phyloP scores from a whole-genome alignment of 2,329 filamentous ascomycete genomes.

The Geosmithia putterillii region DNA sequence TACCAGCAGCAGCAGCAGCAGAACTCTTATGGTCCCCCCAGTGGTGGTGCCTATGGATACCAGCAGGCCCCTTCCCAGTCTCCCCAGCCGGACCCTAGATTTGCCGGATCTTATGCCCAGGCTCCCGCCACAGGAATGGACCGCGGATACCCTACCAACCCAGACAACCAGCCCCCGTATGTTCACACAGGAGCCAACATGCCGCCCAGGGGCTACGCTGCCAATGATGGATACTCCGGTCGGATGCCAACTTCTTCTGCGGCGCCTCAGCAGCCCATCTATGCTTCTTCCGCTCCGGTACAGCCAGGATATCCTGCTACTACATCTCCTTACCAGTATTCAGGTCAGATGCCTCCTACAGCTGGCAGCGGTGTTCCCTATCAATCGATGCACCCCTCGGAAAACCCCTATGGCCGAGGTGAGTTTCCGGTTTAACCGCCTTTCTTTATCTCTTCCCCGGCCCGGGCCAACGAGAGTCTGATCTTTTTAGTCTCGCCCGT shows the following conservation, averaged over 20 bases:
- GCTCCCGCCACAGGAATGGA: conserved; percentile 4
- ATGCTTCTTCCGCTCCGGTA: conserved; percentile 16
- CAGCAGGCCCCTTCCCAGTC: conserved; percentile 16
- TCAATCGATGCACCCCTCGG: conserved; percentile 31
- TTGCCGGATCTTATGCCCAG: conserved; percentile 12
- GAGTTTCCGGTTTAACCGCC: conserved; percentile 30
- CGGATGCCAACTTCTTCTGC: conserved; percentile 15
- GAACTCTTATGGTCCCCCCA: conserved; percentile 14
- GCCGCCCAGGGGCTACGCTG: conserved; percentile 12
- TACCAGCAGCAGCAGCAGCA: conserved; percentile 6
- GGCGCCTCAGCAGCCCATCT: conserved; percentile 17
- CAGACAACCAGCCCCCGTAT: conserved; percentile 16
- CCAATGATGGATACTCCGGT: conserved; percentile 12
- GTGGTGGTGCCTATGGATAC: conserved; percentile 14
- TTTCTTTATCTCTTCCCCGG: conserved; percentile 1
- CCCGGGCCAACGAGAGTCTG: conserved; percentile 14
- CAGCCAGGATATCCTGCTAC: conserved; percentile 18
- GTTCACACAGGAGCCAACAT: conserved; percentile 23
- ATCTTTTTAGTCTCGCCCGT: conserved; percentile 38
- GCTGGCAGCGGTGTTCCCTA: conserved; percentile 18
- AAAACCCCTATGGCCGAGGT: conserved; percentile 48
- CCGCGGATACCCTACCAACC: conserved; percentile 11
- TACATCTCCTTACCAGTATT: conserved; percentile 15
- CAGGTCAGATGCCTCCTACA: conserved; percentile 21
- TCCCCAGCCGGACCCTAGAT: conserved; percentile 19